Evolutionary conservation across 768 basidiomycete genomes (phyloP).

Genomic region (Zangia roseola): DNA sequence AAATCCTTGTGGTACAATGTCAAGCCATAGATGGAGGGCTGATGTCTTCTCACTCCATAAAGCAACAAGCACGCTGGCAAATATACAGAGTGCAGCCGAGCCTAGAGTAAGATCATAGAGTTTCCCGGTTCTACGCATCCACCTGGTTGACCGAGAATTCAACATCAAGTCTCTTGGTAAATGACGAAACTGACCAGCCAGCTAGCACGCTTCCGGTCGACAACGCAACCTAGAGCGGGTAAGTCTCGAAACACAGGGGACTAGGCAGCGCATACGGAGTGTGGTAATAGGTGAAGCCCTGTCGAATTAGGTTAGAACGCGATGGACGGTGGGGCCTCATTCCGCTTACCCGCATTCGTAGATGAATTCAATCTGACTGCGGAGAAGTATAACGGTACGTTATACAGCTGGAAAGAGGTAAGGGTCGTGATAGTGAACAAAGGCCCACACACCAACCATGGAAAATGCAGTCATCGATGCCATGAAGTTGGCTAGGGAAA

Average conservation of each 20-base stretch:
- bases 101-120: conserved; percentile 72
- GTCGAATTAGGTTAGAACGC: conserved; percentile 13
- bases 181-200: conserved; percentile 60
- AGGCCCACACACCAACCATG: conserved; percentile 46
- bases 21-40: conserved; percentile 66
- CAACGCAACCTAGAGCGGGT: conserved; percentile 59
- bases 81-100: conserved; percentile 58
- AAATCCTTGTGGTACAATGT: conserved; percentile 78
- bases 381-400: conserved; percentile 86
- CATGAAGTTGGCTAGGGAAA: conserved; percentile 78
- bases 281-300: conserved; percentile 88
- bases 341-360: conserved; percentile 62
- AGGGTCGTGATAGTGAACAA: conserved; percentile 1
- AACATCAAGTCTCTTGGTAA: conserved; percentile 3
- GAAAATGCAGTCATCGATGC: conserved; percentile 78
- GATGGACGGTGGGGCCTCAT: background rate
- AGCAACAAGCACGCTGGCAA: conserved; percentile 59
- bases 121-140: conserved; percentile 85
- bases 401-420: conserved; percentile 60
- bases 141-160: conserved; percentile 42
- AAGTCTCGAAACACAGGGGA: conserved; percentile 9
- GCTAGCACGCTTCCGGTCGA: conserved; percentile 84
- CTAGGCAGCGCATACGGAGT: conserved; percentile 58
- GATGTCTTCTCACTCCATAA: conserved; percentile 67
- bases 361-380: conserved; percentile 72